A percentile compares a stretch with the other conserved stretches of the same genome.
Evolutionary conservation across 495 filamentous ascomycete species (phyloP).

Genomic region (Aspergillus olivimuriae): DNA sequence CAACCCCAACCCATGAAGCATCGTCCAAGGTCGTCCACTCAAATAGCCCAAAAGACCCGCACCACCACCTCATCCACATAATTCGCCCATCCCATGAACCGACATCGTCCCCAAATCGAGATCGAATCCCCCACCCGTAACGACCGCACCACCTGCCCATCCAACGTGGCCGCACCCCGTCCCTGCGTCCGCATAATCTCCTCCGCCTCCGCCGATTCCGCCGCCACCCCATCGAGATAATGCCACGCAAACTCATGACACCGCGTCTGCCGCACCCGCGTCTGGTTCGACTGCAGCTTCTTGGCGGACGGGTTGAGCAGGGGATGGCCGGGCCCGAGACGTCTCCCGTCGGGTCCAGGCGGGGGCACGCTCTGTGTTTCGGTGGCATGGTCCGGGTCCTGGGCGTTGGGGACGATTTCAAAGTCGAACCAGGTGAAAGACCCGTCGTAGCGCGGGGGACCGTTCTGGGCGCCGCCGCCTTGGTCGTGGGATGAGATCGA

Average conservation of each 20-base stretch:
- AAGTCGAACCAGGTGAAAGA: conserved; percentile 71
- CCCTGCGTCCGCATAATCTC: conserved; percentile 34
- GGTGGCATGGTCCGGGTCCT: conserved; percentile 5
- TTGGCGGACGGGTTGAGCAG: conserved; percentile 32
- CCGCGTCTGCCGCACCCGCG: conserved; percentile 22
- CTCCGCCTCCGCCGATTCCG: conserved; percentile 39
- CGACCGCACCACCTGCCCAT: conserved; percentile 49
- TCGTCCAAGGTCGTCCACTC: no score
- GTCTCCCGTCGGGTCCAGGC: conserved; percentile 9
- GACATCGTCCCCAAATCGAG: conserved; percentile 56
- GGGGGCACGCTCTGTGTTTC: background rate
- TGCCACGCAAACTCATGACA: conserved; percentile 53
- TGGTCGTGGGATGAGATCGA: conserved; percentile 60
- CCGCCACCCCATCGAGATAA: conserved; percentile 38
- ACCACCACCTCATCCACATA: conserved; percentile 49
- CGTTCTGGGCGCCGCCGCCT: conserved; percentile 43
- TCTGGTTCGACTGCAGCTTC: conserved; percentile 50
- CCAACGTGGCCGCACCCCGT: conserved; percentile 47
- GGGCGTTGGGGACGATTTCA: conserved; percentile 33
- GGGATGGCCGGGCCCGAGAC: conserved; percentile 26
- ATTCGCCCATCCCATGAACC: conserved; percentile 60
- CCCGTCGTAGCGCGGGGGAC: conserved; percentile 30
- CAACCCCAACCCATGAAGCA: no score
- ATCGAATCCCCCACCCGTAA: conserved; percentile 59
- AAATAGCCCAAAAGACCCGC: conserved; percentile 59